phyloP scores from a whole-genome alignment of 164 flowering plant genomes.

The Saururus chinensis region DNA sequence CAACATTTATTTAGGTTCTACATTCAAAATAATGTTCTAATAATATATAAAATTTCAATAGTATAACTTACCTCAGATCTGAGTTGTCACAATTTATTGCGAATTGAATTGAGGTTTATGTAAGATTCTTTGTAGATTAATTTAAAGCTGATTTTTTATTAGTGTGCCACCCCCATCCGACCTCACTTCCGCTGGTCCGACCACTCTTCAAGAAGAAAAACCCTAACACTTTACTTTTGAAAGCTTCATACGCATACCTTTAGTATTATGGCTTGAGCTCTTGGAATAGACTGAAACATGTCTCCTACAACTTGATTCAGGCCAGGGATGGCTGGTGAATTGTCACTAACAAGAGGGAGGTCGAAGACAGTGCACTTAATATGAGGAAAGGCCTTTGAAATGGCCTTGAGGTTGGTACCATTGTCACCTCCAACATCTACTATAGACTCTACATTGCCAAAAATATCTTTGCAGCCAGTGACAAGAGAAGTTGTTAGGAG shows the following conservation, averaged over 20 bases:
- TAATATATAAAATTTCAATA: too few relatives aligned
- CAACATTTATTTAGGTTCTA: too few relatives aligned
- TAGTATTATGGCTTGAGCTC: conserved; percentile 2
- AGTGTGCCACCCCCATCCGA: too few relatives aligned
- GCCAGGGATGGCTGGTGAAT: not conserved
- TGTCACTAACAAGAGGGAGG: conserved; percentile 9
- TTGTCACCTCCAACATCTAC: conserved; percentile 26
- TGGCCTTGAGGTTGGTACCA: conserved; percentile 11
- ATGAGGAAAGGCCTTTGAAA: conserved; percentile 9
- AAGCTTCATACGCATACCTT: not conserved
- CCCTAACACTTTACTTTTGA: too few relatives aligned
- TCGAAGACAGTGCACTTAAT: conserved; percentile 15
- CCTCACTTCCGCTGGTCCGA: too few relatives aligned
- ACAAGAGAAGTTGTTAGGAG: conserved; percentile 7
- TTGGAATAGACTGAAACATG: conserved; percentile 2
- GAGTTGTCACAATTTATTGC: too few relatives aligned
- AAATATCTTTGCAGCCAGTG: conserved; percentile 8
- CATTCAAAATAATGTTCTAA: too few relatives aligned
- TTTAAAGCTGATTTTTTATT: too few relatives aligned
- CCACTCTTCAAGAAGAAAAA: too few relatives aligned
- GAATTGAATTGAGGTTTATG: too few relatives aligned
- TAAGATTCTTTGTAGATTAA: too few relatives aligned
- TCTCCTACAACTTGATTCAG: conserved; percentile 1
- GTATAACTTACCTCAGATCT: too few relatives aligned
- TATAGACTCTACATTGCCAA: conserved; percentile 11